Conservation (phyloP, 1,139 yeast genomes). For the Pichia sorboxylosa region DNA sequence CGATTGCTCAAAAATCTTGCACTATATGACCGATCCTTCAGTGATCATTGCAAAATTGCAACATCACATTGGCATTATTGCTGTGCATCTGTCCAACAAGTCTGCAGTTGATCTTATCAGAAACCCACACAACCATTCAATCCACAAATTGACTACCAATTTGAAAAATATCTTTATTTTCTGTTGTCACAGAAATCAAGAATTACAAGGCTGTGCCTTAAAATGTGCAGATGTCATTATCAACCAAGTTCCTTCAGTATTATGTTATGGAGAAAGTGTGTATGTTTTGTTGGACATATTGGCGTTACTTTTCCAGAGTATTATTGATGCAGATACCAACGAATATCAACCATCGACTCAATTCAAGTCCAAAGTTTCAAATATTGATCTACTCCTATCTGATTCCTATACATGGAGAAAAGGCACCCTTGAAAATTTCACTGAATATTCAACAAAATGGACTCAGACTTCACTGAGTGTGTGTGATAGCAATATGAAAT, state of each 20-base stretch:
- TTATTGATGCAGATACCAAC: slow-evolving; percentile 76
- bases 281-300: slow-evolving; percentile 74
- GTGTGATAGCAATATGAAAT: slow-evolving; percentile 64
- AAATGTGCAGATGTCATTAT: slow-evolving; percentile 67
- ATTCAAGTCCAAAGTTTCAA: slow-evolving; percentile 51
- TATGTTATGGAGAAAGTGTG: slow-evolving; percentile 64
- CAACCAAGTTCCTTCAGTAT: slow-evolving; percentile 60
- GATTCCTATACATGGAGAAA: slow-evolving; percentile 75
- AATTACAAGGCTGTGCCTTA: slow-evolving; percentile 72
- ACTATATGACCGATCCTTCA: slow-evolving; percentile 81
- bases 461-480: slow-evolving; percentile 39
- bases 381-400: slow-evolving; percentile 53
- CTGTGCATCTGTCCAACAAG: slow-evolving; percentile 47
- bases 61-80: slow-evolving; percentile 53
- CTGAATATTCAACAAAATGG: slow-evolving; percentile 58
- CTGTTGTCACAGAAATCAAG: slow-evolving; percentile 68
- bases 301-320: slow-evolving; percentile 65
- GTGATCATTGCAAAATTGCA: slow-evolving; percentile 64
- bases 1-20: slow-evolving; percentile 60
- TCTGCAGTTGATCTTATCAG: slow-evolving; percentile 32
- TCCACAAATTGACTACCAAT: slow-evolving; percentile 58
- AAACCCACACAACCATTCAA: slow-evolving; percentile 30
- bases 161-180: slow-evolving; percentile 54
- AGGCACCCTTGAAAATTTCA: slow-evolving; percentile 50
- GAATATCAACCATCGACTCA: slow-evolving; percentile 74